Conservation (phyloP, 2,329 filamentous ascomycete species). For the Aspergillus sp. region DNA sequence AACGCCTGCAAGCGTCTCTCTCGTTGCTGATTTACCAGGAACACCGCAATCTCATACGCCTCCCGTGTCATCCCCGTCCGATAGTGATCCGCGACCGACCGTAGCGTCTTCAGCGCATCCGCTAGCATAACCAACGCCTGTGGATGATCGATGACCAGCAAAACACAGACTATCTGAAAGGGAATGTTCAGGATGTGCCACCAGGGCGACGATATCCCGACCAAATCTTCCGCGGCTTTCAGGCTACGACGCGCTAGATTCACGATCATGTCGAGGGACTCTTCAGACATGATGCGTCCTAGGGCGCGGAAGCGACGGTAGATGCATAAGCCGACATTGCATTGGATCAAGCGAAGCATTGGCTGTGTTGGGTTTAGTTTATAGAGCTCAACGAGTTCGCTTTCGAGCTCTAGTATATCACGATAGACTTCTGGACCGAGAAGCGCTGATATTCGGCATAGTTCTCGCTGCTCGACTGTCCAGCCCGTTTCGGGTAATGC, state of each 20-base stretch:
- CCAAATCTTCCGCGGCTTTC: not conserved
- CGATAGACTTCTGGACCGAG: constrained; percentile 2
- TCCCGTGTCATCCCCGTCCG: not conserved
- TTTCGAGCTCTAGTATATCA: constrained; percentile 2
- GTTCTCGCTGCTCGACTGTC: constrained; percentile 2
- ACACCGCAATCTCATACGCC: not conserved
- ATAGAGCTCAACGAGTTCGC: constrained; percentile 1
- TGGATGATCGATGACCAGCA: constrained; percentile 8
- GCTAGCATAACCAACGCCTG: constrained; percentile 6
- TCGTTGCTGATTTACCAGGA: not conserved
- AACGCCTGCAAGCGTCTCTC: not conserved
- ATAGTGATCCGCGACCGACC: not conserved
- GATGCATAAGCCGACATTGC: constrained; percentile 4
- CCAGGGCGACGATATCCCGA: constrained; percentile 6
- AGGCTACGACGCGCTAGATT: not conserved
- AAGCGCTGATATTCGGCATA: constrained; percentile 4
- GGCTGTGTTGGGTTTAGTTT: constrained; percentile 2
- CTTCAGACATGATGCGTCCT: not conserved
- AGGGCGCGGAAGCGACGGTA: constrained; percentile 3
- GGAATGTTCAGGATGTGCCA: constrained; percentile 15
- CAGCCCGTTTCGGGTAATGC: constrained; percentile 3
- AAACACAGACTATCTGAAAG: constrained; percentile 9
- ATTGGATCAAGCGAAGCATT: constrained; percentile 1
- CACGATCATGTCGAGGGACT: not conserved
- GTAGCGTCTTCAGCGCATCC: constrained; percentile 4